Percentiles rank a stretch among this genome's conserved stretches.
phyloP scores from a whole-genome alignment of 371 early-diverging fungal species.

The Mortierella sp. region DNA sequence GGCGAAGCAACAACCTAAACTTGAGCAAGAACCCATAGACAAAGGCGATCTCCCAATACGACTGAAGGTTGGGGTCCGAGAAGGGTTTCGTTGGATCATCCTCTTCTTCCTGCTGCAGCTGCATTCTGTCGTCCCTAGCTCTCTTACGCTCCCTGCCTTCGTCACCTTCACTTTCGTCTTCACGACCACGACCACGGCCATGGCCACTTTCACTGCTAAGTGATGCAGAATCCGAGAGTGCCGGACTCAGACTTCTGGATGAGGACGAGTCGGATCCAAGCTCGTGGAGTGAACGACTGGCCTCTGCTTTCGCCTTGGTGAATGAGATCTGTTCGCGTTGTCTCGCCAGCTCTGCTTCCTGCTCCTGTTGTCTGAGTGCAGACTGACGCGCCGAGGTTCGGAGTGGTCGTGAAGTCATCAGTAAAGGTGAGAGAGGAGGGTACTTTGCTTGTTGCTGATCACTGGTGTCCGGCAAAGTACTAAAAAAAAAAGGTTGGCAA shows the following conservation, averaged over 20 bases:
- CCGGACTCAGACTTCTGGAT: conserved; percentile 55
- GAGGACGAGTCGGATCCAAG: conserved; percentile 71
- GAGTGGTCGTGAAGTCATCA: conserved; percentile 37
- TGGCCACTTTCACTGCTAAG: conserved; percentile 59
- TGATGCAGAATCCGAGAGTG: no score
- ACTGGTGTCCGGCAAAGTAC: no score
- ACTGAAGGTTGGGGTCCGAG: conserved; percentile 6
- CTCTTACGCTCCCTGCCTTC: no score
- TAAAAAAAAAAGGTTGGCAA: no score
- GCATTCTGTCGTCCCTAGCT: no score
- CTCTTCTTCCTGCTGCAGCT: conserved; percentile 2
- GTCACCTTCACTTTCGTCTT: conserved; percentile 35
- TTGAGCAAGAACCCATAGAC: conserved; percentile 46
- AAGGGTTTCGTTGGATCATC: conserved; percentile 6
- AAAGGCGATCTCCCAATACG: conserved; percentile 35
- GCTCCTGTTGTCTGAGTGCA: conserved; percentile 29
- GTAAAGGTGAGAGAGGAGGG: background rate
- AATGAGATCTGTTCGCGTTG: conserved; percentile 7
- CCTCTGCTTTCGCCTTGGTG: background rate
- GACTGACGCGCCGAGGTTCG: conserved; percentile 48
- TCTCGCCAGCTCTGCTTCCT: conserved; percentile 16
- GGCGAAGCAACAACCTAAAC: conserved; percentile 35
- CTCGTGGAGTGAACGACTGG: no score
- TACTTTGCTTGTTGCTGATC: no score
- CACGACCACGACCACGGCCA: conserved; percentile 77